Evolutionary conservation across 1,284 basidiomycete species (phyloP), one percentile per base, ranked within the genome.

Genomic region (Laetiporus sulphureus): DNA sequence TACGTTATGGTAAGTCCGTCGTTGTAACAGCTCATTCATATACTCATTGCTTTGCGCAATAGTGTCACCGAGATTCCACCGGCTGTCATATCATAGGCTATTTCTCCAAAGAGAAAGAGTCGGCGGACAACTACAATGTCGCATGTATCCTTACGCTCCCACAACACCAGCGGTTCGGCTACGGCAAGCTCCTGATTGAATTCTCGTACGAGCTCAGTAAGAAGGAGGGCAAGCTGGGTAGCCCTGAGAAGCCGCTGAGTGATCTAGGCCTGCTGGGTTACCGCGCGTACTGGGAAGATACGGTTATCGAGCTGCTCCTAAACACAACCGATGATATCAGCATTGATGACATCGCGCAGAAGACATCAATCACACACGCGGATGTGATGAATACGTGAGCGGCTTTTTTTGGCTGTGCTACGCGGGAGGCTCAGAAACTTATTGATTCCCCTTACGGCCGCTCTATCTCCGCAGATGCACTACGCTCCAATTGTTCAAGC

Each of bases 101-200:
- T 68, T 99, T 99, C 64, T 97, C 93, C 24, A 99, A 99, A 60
- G 96, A 99, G 67, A 99, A 99, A 62, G 96, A 99, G 62, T 96
- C 83, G 5, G 88, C 95, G 12, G 95, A 99, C 58, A 91, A 84
- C 54, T 99, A 99, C 75, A 99, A 99, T 63, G 90, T 99, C 40
- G 95, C 96, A 0, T 99, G 96, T 73, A 98, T 99, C 66, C 70
- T 99, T 48, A 96, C 96, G 8, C 76, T 99, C 29, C 96, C 96
- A 5, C 96, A 99, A 62, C 89, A 98, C 62, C 96, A 99, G 64
- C 83, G 96, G 27, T 85, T 89, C 56, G 95, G 95, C 1, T 98
- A 91, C 63, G 96, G 96, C 43, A 91, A 91, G 59, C 70, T 97
- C 23, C 73, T 99, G 33, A 99, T 99, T 65, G 93, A 99, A 61